Conservation (phyloP, 2,329 filamentous ascomycete genomes). For the Massarina eburnea region DNA sequence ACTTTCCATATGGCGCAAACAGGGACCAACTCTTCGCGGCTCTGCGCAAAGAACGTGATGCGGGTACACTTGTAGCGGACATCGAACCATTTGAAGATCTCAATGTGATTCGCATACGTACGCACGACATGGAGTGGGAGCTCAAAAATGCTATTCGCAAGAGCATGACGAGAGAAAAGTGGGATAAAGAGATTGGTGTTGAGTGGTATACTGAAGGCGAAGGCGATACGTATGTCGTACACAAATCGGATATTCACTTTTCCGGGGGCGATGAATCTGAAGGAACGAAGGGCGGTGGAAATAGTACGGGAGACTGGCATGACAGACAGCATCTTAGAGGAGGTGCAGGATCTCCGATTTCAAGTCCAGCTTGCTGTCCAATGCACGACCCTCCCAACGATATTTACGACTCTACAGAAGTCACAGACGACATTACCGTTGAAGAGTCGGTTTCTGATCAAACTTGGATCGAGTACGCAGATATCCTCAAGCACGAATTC, state of each 20-base stretch:
- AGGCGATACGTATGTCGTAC: slow-evolving; percentile 16
- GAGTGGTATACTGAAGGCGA: slow-evolving; percentile 10
- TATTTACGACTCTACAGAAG: not conserved
- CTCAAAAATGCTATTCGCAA: slow-evolving; percentile 13
- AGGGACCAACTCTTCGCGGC: slow-evolving; percentile 2
- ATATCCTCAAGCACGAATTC: slow-evolving; percentile 4
- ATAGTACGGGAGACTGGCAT: not conserved
- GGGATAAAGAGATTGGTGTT: slow-evolving; percentile 1
- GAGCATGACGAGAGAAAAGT: slow-evolving; percentile 3
- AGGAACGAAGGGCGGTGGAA: not conserved
- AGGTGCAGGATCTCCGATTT: not conserved
- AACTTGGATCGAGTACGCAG: slow-evolving; percentile 2
- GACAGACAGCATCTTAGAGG: not conserved
- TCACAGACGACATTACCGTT: not conserved
- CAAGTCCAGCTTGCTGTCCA: not conserved
- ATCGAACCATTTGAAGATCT: not conserved
- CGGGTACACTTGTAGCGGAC: no score
- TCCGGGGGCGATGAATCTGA: not conserved
- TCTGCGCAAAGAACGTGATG: not conserved
- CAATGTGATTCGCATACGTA: slow-evolving; percentile 8
- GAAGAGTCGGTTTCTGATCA: not conserved
- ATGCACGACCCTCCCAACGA: not conserved
- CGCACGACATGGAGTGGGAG: slow-evolving; percentile 11
- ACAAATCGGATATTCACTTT: slow-evolving; percentile 5
- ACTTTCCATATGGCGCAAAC: slow-evolving; percentile 9